Base-by-base conservation (phyloP, 352 stramenopile species). In the Phytophthora pluvialis region DNA sequence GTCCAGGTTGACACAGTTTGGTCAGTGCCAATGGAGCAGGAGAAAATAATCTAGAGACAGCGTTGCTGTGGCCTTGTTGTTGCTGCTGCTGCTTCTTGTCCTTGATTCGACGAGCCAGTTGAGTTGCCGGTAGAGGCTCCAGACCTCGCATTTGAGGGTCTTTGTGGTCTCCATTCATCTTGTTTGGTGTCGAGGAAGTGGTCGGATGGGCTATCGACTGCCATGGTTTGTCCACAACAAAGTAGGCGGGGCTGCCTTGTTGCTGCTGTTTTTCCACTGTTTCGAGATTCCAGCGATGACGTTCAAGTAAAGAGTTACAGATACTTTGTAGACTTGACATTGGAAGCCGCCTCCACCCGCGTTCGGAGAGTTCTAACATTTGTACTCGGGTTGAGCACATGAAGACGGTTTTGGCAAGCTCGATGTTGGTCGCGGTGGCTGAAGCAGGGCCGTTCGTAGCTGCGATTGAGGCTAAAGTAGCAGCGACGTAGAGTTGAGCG, bases 321-420 rank as follows among this genome's bases (percentile, higher is more conserved):
- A 89, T 78, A 36, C 60, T 72, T 3, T 72, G 64, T 11, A 90
- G 47, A 63, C 77, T 86, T 7, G 65, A 60, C 1, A 77, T 53
- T 5, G 70, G 71, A 3, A 93, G 66, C 0, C 83, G 71, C 10
- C 80, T 72, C 83, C 83, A 93, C 0, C 80, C 81, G n/a, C 74
- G 72, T 50, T 91, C 83, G 0, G 77, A 81, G 2, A 93, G 70
- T 42, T 93, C 83, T 7, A 93, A 56, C 52, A 89, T 77, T 52
- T 84, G 70, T 12, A 88, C 80, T 10, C 62, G 76, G 8, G 78
- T 85, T 45, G 64, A 80, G 53, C 81, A 88, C 80, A 91, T 88
- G 60, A 80, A 91, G 1, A 89, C 70, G 0, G 80, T 87, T 16
- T 60, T 60, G 1, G 60, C 46, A 2, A 86, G 52, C 44, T 87